Conservation (phyloP, 371 early-diverging fungal species). For the Basidiobolus heterosporus region DNA sequence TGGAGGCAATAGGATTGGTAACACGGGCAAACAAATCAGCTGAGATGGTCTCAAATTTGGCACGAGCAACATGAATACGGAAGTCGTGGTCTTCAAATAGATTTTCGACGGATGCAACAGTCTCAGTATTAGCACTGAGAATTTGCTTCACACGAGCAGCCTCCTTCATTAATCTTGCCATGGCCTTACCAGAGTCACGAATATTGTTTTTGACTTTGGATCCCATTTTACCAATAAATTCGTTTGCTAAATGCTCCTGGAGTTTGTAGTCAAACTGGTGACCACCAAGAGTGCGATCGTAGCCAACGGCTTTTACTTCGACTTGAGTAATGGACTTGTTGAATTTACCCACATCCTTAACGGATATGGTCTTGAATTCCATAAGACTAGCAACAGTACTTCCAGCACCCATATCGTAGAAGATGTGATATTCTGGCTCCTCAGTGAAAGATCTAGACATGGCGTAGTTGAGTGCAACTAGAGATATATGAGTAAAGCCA, state of each 20-base stretch:
- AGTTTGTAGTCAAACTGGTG: conserved; percentile 66
- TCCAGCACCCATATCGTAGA: conserved; percentile 94
- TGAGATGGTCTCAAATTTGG: conserved; percentile 48
- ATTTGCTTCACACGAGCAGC: conserved; percentile 89
- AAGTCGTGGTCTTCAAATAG: conserved; percentile 79
- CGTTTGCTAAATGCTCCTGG: conserved; percentile 50
- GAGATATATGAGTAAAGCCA: conserved; percentile 3
- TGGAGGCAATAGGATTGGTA: conserved; percentile 46
- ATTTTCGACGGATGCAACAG: conserved; percentile 71
- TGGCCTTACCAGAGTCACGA: conserved; percentile 46
- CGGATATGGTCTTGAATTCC: conserved; percentile 43
- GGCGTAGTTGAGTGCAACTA: conserved; percentile 84
- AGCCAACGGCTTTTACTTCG: conserved; percentile 65
- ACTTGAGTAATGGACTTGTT: conserved; percentile 43
- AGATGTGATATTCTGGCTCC: conserved; percentile 66
- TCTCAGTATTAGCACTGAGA: conserved; percentile 82
- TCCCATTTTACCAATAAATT: conserved; percentile 28
- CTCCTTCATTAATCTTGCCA: conserved; percentile 77
- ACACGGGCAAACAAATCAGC: conserved; percentile 57
- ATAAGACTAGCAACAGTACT: conserved; percentile 79
- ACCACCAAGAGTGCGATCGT: conserved; percentile 78
- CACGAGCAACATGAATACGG: conserved; percentile 52
- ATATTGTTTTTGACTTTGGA: conserved; percentile 21
- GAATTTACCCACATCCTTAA: conserved; percentile 35
- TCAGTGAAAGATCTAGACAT: conserved; percentile 44